Conservation (phyloP, 768 basidiomycete genomes). For the Lactifluus echinatus region DNA sequence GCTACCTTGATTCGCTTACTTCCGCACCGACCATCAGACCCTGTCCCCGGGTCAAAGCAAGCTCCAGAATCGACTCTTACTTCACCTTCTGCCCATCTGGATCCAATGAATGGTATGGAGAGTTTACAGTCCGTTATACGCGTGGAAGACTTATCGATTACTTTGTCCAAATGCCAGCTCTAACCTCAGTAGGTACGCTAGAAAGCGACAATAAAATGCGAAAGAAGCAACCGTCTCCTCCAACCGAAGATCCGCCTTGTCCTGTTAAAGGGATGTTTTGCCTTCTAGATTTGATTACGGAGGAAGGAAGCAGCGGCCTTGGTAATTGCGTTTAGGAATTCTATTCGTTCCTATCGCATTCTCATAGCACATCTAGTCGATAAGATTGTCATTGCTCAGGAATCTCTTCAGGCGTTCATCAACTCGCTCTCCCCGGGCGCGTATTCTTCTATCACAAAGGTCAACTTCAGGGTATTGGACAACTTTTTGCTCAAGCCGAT, state of each 20-base stretch:
- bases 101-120: too few species aligned
- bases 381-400: conserved; percentile 51
- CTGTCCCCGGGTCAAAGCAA: too few species aligned
- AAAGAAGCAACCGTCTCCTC: neutral
- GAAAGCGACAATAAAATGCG: too few species aligned
- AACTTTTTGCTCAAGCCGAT: conserved; percentile 17
- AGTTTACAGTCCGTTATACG: too few species aligned
- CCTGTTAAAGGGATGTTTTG: conserved; percentile 39
- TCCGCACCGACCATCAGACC: neutral
- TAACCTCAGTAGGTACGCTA: too few species aligned
- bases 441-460: conserved; percentile 42
- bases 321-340: conserved; percentile 27
- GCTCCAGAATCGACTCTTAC: too few species aligned
- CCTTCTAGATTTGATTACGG: conserved; percentile 43
- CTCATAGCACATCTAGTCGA: conserved; percentile 33
- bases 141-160: too few species aligned
- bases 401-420: conserved; percentile 38
- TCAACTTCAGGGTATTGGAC: conserved; percentile 47
- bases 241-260: neutral
- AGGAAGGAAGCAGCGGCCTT: conserved; percentile 39
- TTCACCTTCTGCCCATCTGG: too few species aligned
- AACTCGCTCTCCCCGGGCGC: conserved; percentile 42
- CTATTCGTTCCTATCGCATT: neutral
- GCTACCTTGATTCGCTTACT: neutral
- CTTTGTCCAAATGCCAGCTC: too few species aligned